These are phyloP conservation scores for Protomyces arabidopsidicola DNA, from an alignment of 1,139 yeast species.

Conservation along the genomic window DNA sequence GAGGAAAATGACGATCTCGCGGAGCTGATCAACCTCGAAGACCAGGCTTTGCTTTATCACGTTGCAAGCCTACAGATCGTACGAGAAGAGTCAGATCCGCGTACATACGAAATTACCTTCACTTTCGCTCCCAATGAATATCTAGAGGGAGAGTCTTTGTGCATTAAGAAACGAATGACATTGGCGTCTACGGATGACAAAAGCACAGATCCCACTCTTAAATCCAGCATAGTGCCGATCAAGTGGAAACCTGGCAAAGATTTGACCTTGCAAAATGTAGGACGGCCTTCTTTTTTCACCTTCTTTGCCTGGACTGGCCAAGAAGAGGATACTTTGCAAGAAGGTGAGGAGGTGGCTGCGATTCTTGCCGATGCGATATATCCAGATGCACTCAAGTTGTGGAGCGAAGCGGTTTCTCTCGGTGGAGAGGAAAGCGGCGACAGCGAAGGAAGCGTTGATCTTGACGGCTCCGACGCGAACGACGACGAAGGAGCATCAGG, in stretches of 20 bases:
- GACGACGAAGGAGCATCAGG: slow-evolving; percentile 34
- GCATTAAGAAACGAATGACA: slow-evolving; percentile 14
- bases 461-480: slow-evolving; percentile 33
- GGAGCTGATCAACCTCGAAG: slow-evolving; percentile 39
- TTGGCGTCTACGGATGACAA: slow-evolving; percentile 31
- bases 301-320: slow-evolving; percentile 41
- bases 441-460: slow-evolving; percentile 29
- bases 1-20: slow-evolving; percentile 36
- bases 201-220: slow-evolving; percentile 33
- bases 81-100: slow-evolving; percentile 37
- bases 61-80: slow-evolving; percentile 40
- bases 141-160: slow-evolving; percentile 34
- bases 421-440: slow-evolving; percentile 36
- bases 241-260: slow-evolving; percentile 42
- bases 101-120: slow-evolving; percentile 39
- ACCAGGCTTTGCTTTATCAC: slow-evolving; percentile 35
- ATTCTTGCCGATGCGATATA: slow-evolving; percentile 42
- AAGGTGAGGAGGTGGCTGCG: slow-evolving; percentile 42
- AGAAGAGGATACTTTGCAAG: slow-evolving; percentile 39
- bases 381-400: slow-evolving; percentile 43
- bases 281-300: slow-evolving; percentile 38
- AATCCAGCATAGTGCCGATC: slow-evolving; percentile 36
- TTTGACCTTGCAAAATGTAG: slow-evolving; percentile 37
- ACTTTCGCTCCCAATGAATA: slow-evolving; percentile 40
- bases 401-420: slow-evolving; percentile 35